phyloP scores from a whole-genome alignment of 495 filamentous ascomycete genomes.

The Aspergillus taichungensis region DNA sequence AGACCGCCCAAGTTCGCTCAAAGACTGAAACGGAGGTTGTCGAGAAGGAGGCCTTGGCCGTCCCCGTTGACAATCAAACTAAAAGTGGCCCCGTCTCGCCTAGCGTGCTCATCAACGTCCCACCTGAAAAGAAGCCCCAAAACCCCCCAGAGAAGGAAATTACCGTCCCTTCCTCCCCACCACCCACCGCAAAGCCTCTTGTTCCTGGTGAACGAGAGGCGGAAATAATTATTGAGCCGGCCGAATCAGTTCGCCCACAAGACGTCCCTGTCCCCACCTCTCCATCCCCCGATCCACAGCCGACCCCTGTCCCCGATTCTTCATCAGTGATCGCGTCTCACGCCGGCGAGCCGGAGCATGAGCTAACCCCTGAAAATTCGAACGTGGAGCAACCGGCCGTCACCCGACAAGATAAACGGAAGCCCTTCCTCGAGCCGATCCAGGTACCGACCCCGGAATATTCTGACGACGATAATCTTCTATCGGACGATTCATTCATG shows the following conservation, averaged over 20 bases:
- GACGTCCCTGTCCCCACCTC: conserved; percentile 13
- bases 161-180: conserved; percentile 15
- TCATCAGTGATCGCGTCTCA: conserved; percentile 8
- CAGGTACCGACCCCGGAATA: conserved; percentile 44
- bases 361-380: conserved; percentile 15
- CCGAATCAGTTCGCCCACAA: conserved; percentile 9
- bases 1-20: conserved; percentile 13
- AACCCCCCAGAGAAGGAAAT: conserved; percentile 22
- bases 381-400: conserved; percentile 9
- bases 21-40: conserved; percentile 22
- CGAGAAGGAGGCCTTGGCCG: conserved; percentile 15
- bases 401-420: conserved; percentile 38
- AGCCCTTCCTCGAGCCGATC: conserved; percentile 46
- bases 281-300: conserved; percentile 11
- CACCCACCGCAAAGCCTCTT: conserved; percentile 11
- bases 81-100: conserved; percentile 26
- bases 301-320: conserved; percentile 12
- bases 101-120: conserved; percentile 25
- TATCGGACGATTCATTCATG: conserved; percentile 82
- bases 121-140: conserved; percentile 23
- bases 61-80: conserved; percentile 17
- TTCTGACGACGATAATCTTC: conserved; percentile 55
- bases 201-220: conserved; percentile 12
- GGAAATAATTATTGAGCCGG: conserved; percentile 5
- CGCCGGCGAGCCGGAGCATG: conserved; percentile 8